A percentile compares a stretch with the other conserved stretches of the same genome.
Conservation (phyloP, 345 rosid genomes). For the Bretschneidera sinensis region DNA sequence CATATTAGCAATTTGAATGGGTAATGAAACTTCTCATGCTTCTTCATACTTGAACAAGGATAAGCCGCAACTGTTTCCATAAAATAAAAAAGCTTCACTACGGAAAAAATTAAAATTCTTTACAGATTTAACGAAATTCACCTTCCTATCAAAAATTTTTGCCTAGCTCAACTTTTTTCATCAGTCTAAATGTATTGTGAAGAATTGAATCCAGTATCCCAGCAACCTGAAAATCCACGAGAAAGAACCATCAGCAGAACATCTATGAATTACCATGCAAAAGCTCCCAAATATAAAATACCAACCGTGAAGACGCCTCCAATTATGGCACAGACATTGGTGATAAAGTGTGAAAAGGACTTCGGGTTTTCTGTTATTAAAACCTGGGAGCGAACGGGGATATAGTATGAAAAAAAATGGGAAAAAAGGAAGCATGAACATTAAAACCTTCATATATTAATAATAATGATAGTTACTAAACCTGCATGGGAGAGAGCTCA, state of each 20-base stretch:
- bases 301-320: slow-evolving; percentile 99
- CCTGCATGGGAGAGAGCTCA: slow-evolving; percentile 99
- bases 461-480: slow-evolving; percentile 17
- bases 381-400: slow-evolving; percentile 44
- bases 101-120: slow-evolving; percentile 4
- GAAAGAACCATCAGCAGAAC: not conserved
- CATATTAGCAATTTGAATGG: not conserved
- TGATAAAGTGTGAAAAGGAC: slow-evolving; percentile 91
- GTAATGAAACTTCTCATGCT: not conserved
- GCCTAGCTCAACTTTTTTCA: slow-evolving; percentile 91
- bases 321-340: slow-evolving; percentile 91
- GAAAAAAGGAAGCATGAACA: not conserved
- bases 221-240: slow-evolving; percentile 64
- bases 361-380: slow-evolving; percentile 69
- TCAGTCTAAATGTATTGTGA: slow-evolving; percentile 73
- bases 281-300: slow-evolving; percentile 6
- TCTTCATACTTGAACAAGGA: slow-evolving; percentile 5
- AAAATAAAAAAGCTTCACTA: slow-evolving; percentile 2
- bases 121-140: slow-evolving; percentile 12
- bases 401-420: not conserved
- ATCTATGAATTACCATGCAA: not conserved
- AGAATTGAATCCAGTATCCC: slow-evolving; percentile 88
- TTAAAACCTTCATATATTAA: not conserved
- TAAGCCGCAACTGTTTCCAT: slow-evolving; percentile 1
- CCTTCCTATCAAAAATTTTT: slow-evolving; percentile 66